Conservation (phyloP, 2,329 filamentous ascomycete genomes). For the Monosporascus sp. region DNA sequence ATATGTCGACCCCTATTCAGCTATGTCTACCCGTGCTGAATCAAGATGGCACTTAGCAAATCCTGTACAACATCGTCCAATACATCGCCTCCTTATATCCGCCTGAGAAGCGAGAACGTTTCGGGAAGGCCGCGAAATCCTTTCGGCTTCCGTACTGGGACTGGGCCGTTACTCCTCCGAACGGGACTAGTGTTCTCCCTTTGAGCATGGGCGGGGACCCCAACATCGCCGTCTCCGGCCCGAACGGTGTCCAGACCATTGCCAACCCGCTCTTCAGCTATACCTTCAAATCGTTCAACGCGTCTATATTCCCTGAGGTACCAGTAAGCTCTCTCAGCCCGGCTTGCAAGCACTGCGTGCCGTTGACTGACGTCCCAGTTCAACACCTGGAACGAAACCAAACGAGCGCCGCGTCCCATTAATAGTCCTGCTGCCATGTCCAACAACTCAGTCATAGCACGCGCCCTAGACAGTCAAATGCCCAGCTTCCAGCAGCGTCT, state of each 20-base stretch:
- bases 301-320: slow-evolving; percentile 49
- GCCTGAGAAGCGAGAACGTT: slow-evolving; percentile 39
- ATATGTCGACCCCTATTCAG: neutral
- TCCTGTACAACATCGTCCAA: slow-evolving; percentile 26
- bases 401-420: slow-evolving; percentile 45
- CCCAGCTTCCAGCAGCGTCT: slow-evolving; percentile 55
- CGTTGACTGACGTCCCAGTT: slow-evolving; percentile 36
- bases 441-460: slow-evolving; percentile 52
- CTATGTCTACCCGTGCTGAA: neutral
- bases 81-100: slow-evolving; percentile 30
- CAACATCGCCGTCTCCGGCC: slow-evolving; percentile 46
- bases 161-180: slow-evolving; percentile 46
- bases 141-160: slow-evolving; percentile 58
- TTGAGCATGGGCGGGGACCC: slow-evolving; percentile 39
- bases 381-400: slow-evolving; percentile 53
- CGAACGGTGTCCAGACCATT: slow-evolving; percentile 50
- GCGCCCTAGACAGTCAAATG: slow-evolving; percentile 46
- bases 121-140: slow-evolving; percentile 42
- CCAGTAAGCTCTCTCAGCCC: slow-evolving; percentile 44
- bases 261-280: slow-evolving; percentile 59
- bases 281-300: slow-evolving; percentile 53
- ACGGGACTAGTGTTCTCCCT: slow-evolving; percentile 43
- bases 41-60: slow-evolving; percentile 35
- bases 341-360: neutral
- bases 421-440: slow-evolving; percentile 41